These are phyloP conservation scores for Emericellopsis atlantica DNA, from an alignment of 2,329 filamentous ascomycete genomes.

Conservation along the genomic window DNA sequence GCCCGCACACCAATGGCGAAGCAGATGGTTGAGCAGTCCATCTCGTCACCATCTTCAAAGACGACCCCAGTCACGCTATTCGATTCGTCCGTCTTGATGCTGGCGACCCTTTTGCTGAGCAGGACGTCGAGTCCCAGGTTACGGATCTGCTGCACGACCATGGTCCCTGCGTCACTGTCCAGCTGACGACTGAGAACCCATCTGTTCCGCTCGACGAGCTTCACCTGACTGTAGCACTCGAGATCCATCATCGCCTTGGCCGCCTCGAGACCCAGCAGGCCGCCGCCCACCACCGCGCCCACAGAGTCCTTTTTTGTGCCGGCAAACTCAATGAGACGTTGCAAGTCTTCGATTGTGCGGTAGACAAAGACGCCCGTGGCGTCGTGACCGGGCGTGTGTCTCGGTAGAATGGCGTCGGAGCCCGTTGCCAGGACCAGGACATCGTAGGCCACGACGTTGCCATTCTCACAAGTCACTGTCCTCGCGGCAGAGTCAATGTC, in stretches of 20 bases:
- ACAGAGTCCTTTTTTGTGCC: conserved; percentile 51
- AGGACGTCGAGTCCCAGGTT: conserved; percentile 70
- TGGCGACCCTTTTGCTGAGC: conserved; percentile 61
- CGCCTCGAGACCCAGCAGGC: conserved; percentile 74
- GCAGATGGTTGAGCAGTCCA: conserved; percentile 71
- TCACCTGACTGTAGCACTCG: conserved; percentile 59
- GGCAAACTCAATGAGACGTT: conserved; percentile 37
- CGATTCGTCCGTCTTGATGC: conserved; percentile 53
- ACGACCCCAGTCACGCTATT: conserved; percentile 61
- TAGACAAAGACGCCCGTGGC: conserved; percentile 83
- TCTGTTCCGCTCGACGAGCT: conserved; percentile 66
- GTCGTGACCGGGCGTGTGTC: conserved; percentile 62
- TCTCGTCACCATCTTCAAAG: conserved; percentile 69
- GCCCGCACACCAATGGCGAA: conserved; percentile 83
- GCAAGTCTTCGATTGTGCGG: conserved; percentile 68
- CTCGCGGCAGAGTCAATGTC: conserved; percentile 52
- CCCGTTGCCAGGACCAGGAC: conserved; percentile 76
- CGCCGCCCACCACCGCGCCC: conserved; percentile 72
- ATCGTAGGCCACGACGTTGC: conserved; percentile 61
- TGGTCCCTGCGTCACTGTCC: conserved; percentile 64
- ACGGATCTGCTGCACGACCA: conserved; percentile 73
- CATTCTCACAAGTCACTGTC: conserved; percentile 56
- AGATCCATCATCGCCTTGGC: conserved; percentile 88
- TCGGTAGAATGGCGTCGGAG: conserved; percentile 66
- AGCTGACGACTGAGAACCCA: conserved; percentile 79